Evolutionary conservation across 1,284 basidiomycete species (phyloP).

Genomic region (Ustilago crameri): DNA sequence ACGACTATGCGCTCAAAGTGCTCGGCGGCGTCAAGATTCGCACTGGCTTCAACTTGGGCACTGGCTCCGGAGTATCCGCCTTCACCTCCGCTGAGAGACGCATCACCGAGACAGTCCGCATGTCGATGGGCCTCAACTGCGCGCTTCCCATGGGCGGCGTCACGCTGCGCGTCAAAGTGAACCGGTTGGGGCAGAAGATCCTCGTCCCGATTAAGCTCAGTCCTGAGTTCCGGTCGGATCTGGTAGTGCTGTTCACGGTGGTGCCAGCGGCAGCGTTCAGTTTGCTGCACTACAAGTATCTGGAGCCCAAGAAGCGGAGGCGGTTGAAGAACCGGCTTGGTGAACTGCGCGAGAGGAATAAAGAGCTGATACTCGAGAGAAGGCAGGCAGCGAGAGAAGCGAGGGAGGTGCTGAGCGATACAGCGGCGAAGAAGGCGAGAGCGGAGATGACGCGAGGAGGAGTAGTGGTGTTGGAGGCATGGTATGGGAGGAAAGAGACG

Average conservation of each 20-base stretch:
- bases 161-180: constrained; percentile 67
- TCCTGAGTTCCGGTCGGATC: constrained; percentile 70
- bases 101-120: constrained; percentile 67
- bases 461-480: constrained; percentile 78
- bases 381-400: constrained; percentile 75
- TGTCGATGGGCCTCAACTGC: constrained; percentile 66
- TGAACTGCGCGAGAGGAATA: constrained; percentile 74
- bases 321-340: constrained; percentile 68
- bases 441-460: constrained; percentile 70
- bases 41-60: constrained; percentile 67
- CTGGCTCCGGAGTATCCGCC: constrained; percentile 59
- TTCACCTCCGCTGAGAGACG: constrained; percentile 66
- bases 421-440: constrained; percentile 68
- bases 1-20: constrained; percentile 69
- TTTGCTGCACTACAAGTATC: constrained; percentile 73
- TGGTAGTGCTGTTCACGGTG: constrained; percentile 72
- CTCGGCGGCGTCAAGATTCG: constrained; percentile 70
- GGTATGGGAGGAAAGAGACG: constrained; percentile 70
- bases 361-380: constrained; percentile 74
- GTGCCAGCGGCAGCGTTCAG: constrained; percentile 73
- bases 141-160: constrained; percentile 63
- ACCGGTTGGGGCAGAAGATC: constrained; percentile 73
- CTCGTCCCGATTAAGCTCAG: constrained; percentile 74
- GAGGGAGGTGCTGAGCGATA: constrained; percentile 69
- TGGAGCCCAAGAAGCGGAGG: constrained; percentile 73